Conservation (phyloP, 1,139 yeast genomes). For the Arxiozyma slooffiae region DNA sequence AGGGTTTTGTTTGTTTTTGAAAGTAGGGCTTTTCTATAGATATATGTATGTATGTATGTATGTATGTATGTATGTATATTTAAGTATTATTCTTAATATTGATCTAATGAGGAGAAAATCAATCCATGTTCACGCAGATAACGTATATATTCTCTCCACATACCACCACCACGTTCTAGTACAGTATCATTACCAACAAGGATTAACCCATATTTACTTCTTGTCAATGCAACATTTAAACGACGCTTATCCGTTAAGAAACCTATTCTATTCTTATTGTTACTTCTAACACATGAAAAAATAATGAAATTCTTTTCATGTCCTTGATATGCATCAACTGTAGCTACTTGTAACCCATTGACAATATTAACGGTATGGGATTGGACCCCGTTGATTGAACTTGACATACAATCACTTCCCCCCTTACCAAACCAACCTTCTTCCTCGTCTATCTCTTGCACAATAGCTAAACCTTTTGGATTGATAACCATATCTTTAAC, state of each 20-base stretch:
- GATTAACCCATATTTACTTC: constrained; percentile 50
- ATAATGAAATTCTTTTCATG: constrained; percentile 51
- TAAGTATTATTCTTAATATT: not conserved
- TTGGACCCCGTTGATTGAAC: constrained; percentile 11
- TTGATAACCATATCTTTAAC: constrained; percentile 46
- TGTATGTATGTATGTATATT: not conserved
- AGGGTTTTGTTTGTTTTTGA: too few relatives aligned
- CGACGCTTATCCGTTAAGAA: constrained; percentile 50
- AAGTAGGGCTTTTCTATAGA: too few relatives aligned
- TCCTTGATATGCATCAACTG: constrained; percentile 61
- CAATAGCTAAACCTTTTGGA: constrained; percentile 42
- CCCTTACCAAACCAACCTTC: constrained; percentile 37
- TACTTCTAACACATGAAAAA: constrained; percentile 54
- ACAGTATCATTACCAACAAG: constrained; percentile 49
- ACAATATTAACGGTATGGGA: constrained; percentile 45
- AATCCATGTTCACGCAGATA: constrained; percentile 28
- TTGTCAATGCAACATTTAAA: constrained; percentile 53
- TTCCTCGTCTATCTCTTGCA: constrained; percentile 47
- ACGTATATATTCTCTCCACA: constrained; percentile 48
- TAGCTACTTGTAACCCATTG: constrained; percentile 58
- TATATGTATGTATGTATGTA: too few relatives aligned
- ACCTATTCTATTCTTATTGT: constrained; percentile 43
- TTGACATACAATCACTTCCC: constrained; percentile 16
- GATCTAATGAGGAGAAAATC: constrained; percentile 1
- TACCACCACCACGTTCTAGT: constrained; percentile 37